phyloP scores from a whole-genome alignment of 2,329 filamentous ascomycete genomes.

The Sporothrix euskadiensis region DNA sequence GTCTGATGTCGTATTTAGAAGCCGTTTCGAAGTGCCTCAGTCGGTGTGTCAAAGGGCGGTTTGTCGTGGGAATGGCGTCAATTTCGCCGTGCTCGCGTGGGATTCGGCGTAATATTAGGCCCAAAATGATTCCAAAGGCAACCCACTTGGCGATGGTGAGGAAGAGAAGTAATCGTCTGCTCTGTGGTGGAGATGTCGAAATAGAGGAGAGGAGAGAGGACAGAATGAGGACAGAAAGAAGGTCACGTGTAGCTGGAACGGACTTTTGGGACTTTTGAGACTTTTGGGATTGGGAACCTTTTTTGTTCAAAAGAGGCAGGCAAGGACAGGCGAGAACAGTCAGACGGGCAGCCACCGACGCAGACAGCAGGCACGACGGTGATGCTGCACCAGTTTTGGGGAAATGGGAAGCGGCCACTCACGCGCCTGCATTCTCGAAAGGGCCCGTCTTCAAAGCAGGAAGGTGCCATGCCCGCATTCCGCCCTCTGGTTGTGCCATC shows the following conservation, averaged over 20 bases:
- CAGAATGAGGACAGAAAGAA: neutral
- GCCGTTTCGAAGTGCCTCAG: neutral
- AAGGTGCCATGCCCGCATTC: neutral
- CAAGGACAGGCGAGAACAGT: neutral
- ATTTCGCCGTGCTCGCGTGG: neutral
- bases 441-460: neutral
- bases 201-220: neutral
- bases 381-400: neutral
- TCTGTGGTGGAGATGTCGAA: neutral
- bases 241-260: neutral
- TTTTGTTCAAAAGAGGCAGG: constrained; percentile 11
- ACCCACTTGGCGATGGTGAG: neutral
- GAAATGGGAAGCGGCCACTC: neutral
- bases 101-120: constrained; percentile 2
- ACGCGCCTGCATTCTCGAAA: neutral
- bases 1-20: too few relatives aligned
- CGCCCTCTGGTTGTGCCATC: neutral
- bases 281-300: neutral
- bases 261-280: neutral
- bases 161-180: neutral
- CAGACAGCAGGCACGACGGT: neutral
- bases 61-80: neutral
- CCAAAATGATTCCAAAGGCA: neutral
- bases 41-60: neutral
- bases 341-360: neutral